phyloP scores from a whole-genome alignment of 345 rosid genomes.

The Psidium guajava region DNA sequence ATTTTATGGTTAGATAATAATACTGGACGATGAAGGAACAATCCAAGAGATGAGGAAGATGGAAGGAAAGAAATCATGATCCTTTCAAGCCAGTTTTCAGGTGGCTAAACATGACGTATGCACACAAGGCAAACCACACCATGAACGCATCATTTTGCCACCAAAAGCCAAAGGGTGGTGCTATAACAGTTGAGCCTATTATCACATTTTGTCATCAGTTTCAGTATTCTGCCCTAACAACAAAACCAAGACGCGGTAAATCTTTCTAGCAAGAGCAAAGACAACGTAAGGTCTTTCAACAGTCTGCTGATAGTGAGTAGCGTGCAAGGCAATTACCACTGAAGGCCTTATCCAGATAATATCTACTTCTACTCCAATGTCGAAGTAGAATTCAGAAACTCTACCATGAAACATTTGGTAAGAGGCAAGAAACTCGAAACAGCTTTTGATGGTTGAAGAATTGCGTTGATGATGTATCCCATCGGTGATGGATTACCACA shows the following conservation, averaged over 20 bases:
- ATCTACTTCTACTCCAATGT: background rate
- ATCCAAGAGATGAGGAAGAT: background rate
- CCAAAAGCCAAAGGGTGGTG: background rate
- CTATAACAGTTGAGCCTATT: background rate
- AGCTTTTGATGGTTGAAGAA: background rate
- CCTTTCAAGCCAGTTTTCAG: background rate
- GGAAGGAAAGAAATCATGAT: background rate
- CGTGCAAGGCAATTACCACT: background rate
- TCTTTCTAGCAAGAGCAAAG: background rate
- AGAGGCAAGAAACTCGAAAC: background rate
- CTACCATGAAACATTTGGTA: background rate
- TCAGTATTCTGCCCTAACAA: background rate
- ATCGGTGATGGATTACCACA: background rate
- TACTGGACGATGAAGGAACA: background rate
- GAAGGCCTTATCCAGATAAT: background rate
- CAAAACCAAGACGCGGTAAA: background rate
- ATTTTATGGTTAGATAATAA: background rate
- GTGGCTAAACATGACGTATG: background rate
- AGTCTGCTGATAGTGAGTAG: background rate
- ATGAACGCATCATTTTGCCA: background rate
- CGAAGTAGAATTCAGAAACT: background rate
- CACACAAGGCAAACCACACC: background rate
- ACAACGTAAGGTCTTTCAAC: background rate
- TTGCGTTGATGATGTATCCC: background rate
- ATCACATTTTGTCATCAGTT: background rate